A percentile compares a stretch with the other conserved stretches of the same genome.
phyloP scores from a whole-genome alignment of 2,329 filamentous ascomycete species.

The Dactylonectria estremocensis region DNA sequence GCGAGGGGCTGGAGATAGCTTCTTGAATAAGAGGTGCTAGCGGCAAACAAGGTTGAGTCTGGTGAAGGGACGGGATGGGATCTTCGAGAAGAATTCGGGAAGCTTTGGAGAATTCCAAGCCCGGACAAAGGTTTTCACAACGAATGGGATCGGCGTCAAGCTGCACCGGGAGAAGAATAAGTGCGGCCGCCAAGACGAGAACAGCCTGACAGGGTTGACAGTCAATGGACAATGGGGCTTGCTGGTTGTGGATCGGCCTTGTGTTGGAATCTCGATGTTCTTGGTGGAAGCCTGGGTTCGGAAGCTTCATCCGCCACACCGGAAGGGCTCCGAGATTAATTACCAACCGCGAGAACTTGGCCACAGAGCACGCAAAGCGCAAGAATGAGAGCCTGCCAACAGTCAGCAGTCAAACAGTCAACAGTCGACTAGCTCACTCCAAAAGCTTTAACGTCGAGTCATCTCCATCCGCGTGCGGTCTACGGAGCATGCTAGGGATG shows the following conservation, averaged over 20 bases:
- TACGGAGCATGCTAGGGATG: too few species aligned
- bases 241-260: not conserved
- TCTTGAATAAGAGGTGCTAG: not conserved
- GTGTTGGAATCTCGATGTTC: not conserved
- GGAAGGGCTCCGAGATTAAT: not conserved
- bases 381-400: not conserved
- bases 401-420: too few species aligned
- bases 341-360: constrained; percentile 2
- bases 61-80: constrained; percentile 4
- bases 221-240: not conserved
- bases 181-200: not conserved
- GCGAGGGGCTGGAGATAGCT: not conserved
- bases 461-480: not conserved
- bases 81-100: constrained; percentile 24
- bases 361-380: constrained; percentile 1
- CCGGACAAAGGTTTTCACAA: constrained; percentile 8
- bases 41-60: constrained; percentile 4
- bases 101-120: constrained; percentile 12
- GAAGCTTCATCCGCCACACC: not conserved
- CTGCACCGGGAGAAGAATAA: not conserved
- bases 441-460: not conserved
- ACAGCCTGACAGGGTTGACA: not conserved
- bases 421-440: not conserved
- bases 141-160: not conserved
- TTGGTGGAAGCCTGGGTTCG: not conserved